Conservation (phyloP, 345 rosid genomes). For the Salix dunnii region DNA sequence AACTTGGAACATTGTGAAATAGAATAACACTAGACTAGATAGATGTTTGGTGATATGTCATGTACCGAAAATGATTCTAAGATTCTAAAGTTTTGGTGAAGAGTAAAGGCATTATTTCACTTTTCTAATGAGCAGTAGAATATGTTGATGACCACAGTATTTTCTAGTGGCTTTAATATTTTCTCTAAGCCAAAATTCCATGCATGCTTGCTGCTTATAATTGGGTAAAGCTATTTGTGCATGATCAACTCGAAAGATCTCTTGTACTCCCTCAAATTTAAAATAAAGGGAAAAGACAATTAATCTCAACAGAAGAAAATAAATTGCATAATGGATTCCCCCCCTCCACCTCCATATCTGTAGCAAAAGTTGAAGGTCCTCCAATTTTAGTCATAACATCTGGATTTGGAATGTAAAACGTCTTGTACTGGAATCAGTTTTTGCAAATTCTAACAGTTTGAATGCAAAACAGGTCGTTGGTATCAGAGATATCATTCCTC, state of each 20-base stretch:
- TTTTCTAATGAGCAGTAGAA: no score
- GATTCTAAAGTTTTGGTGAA: no score
- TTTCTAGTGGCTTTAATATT: no score
- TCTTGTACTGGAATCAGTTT: not conserved
- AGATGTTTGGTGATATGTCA: no score
- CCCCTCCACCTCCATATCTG: not conserved
- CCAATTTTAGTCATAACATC: not conserved
- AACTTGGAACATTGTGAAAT: no score
- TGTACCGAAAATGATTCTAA: no score
- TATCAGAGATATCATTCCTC: constrained; percentile 88
- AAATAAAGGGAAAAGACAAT: not conserved
- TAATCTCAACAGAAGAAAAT: not conserved
- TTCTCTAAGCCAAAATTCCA: not conserved
- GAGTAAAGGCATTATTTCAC: no score
- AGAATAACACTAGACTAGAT: no score
- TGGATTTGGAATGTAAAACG: not conserved
- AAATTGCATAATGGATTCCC: not conserved
- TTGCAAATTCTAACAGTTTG: constrained; percentile 4
- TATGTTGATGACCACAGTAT: no score
- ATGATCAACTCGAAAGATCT: not conserved
- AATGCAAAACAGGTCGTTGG: constrained; percentile 58
- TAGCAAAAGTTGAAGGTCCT: not conserved
- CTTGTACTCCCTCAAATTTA: not conserved
- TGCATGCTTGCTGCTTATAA: not conserved
- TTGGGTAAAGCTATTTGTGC: not conserved